These are phyloP conservation scores for Lagerstroemia fauriei DNA, from an alignment of 441 rosid species.

Conservation along the genomic window DNA sequence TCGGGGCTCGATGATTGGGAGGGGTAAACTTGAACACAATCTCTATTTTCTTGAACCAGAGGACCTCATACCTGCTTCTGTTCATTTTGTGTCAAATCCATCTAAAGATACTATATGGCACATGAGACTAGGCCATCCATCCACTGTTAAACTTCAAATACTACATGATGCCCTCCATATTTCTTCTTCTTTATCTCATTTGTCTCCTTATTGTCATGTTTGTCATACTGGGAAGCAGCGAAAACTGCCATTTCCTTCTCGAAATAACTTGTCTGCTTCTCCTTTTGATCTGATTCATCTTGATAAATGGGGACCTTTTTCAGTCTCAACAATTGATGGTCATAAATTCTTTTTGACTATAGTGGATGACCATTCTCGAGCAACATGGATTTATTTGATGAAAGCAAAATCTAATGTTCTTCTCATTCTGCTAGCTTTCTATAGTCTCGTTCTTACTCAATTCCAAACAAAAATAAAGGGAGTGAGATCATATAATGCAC, in stretches of 20 bases:
- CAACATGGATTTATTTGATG: slow-evolving; percentile 1
- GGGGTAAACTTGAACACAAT: no score
- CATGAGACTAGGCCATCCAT: no score
- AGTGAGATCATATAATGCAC: not conserved
- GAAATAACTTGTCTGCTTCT: not conserved
- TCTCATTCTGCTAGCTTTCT: not conserved
- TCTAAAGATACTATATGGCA: no score
- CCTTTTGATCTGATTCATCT: not conserved
- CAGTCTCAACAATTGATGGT: not conserved
- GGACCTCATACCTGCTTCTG: no score
- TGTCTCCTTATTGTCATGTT: not conserved
- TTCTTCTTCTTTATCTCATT: no score
- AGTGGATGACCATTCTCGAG: not conserved
- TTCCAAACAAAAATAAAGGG: not conserved
- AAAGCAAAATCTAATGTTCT: not conserved
- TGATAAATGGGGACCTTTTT: slow-evolving; percentile 2
- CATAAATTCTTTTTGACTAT: not conserved
- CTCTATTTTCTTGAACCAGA: no score
- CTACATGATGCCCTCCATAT: no score
- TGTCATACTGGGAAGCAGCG: not conserved
- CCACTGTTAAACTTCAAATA: no score
- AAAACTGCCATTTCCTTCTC: not conserved
- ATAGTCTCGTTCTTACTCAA: not conserved
- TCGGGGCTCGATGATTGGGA: no score
- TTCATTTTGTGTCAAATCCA: no score